Conservation (phyloP, 768 basidiomycete species). For the Mycena pura region DNA sequence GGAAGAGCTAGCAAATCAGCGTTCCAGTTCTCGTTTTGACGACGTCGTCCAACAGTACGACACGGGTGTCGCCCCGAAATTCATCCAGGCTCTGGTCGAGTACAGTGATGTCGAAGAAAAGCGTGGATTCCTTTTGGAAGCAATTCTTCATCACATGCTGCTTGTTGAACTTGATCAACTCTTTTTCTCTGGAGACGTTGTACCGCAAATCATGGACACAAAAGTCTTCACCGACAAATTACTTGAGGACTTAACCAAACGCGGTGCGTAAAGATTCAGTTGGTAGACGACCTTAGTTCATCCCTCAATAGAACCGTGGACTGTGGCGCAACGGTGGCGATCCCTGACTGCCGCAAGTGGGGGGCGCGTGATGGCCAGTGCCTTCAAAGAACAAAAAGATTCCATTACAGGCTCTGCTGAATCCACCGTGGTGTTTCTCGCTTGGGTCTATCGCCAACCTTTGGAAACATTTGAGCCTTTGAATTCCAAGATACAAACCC, state of each 20-base stretch:
- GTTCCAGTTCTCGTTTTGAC: background rate
- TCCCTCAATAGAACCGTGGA: slow-evolving; percentile 19
- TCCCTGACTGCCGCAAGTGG: slow-evolving; percentile 11
- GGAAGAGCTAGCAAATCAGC: background rate
- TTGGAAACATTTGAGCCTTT: slow-evolving; percentile 8
- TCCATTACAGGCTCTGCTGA: background rate
- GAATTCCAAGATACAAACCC: background rate
- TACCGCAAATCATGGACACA: background rate
- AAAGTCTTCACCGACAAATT: background rate
- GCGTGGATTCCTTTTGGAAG: slow-evolving; percentile 29
- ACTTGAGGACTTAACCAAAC: slow-evolving; percentile 11
- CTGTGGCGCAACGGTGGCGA: slow-evolving; percentile 24
- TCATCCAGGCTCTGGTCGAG: background rate
- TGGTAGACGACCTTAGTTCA: background rate
- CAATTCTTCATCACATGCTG: slow-evolving; percentile 14
- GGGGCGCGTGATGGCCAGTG: background rate
- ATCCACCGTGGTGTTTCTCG: background rate
- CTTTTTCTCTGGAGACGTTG: slow-evolving; percentile 15
- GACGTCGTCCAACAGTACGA: background rate
- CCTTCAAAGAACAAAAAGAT: background rate
- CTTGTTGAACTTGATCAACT: slow-evolving; percentile 6
- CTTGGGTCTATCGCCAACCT: slow-evolving; percentile 18
- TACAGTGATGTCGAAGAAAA: slow-evolving; percentile 13
- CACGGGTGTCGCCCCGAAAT: background rate
- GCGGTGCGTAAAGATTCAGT: background rate